Evolutionary conservation across 495 filamentous ascomycete species (phyloP), one percentile per base, ranked within the genome.

Genomic region (Penicillium lividum): DNA sequence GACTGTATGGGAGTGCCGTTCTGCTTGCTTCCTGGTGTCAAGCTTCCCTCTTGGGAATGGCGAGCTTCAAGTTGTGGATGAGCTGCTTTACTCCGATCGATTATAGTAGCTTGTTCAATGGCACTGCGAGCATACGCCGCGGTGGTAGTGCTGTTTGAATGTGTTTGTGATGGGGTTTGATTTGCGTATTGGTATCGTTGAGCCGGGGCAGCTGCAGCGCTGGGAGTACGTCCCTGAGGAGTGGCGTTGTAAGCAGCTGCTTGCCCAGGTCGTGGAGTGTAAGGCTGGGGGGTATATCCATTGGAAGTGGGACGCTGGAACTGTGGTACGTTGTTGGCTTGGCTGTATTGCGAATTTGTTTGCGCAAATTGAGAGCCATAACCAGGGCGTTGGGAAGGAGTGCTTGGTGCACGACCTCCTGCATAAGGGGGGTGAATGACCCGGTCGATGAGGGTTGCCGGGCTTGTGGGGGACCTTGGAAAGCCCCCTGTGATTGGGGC

Each of bases 71-170:
- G 38, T 7, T 63, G 38, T 31, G 77, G 68, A 50, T 80, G 78
- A 25, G 78, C 77, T 29, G 16, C 67, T 70, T 56, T 74, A 74
- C 38, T 69, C 63, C 31, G 66, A 65, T 34, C 74, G 68, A 30
- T 77, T 50, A 78, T 44, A 3, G 70, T 66, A n/a, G 76, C 73
- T 64, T 80, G 79, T 56, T 81, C 79, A 25, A 74, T 73, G 4
- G 74, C 74, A 66, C 68, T 80, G 43, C 75, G 69, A 51, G 73
- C 69, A 54, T 77, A 75, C 6, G 68, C 68, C n/a, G 68, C 67
- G 43, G 77, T 71, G 29, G 75, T 72, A 44, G 76, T 70, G 27
- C 72, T 76, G 48, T 73, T 75, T 22, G 74, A 64, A 59, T 80
- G 78, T 34, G 59, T 63, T 15, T 76, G 70, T 33, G 70, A 63